phyloP scores from a whole-genome alignment of 169 alveolate species.

The Sarcocystis neurona region DNA sequence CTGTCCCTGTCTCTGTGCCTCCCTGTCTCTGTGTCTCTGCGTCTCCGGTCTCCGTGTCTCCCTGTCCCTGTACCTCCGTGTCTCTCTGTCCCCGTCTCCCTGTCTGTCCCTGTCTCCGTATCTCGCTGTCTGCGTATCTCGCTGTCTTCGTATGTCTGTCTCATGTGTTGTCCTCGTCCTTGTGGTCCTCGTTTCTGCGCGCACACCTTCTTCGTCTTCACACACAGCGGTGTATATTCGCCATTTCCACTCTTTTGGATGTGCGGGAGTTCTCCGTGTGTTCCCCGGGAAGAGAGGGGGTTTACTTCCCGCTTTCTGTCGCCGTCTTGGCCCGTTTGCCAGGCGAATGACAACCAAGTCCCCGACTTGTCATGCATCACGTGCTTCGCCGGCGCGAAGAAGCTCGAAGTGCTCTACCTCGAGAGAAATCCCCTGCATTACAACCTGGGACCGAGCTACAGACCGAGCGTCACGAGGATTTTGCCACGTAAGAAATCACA shows the following conservation, averaged over 20 bases:
- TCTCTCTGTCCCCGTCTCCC: no score
- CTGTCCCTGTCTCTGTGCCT: no score
- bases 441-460: conserved; percentile 72
- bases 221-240: not conserved
- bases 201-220: no score
- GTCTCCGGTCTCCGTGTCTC: not conserved
- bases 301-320: not conserved
- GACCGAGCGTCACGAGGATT: conserved; percentile 64
- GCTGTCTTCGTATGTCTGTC: no score
- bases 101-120: not conserved
- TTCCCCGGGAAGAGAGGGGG: no score
- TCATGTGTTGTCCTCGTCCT: no score
- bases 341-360: conserved; percentile 72
- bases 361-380: conserved; percentile 55
- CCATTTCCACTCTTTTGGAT: conserved; percentile 32
- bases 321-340: not conserved
- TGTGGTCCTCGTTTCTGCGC: no score
- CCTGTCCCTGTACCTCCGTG: not conserved
- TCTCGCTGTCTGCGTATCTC: not conserved
- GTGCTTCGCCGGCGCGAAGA: conserved; percentile 39
- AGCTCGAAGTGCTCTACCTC: conserved; percentile 70
- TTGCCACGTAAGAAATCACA: conserved; percentile 70
- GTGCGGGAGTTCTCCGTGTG: conserved; percentile 14
- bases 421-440: conserved; percentile 74
- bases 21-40: not conserved